Evolutionary conservation across 1,284 basidiomycete genomes (phyloP).

Genomic region (Cryptococcus wingfieldii): DNA sequence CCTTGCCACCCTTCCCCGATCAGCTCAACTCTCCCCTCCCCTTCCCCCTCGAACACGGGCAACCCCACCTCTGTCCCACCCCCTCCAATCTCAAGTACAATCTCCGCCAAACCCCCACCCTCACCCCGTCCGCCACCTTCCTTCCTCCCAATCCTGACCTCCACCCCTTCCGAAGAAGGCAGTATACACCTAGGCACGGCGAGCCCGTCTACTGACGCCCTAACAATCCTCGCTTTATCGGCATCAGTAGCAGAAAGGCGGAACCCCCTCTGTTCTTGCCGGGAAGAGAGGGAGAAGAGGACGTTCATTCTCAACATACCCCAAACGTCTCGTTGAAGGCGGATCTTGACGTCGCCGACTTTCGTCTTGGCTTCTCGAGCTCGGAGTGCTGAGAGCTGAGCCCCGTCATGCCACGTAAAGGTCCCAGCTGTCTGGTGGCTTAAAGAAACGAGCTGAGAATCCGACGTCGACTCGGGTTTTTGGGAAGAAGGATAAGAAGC

Average conservation of each 20-base stretch:
- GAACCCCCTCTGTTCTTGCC: slow-evolving; percentile 21
- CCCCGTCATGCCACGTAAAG: slow-evolving; percentile 22
- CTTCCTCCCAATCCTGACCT: slow-evolving; percentile 10
- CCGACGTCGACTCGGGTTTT: neutral
- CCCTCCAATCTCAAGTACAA: slow-evolving; percentile 21
- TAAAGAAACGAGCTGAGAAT: slow-evolving; percentile 2
- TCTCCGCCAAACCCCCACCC: slow-evolving; percentile 14
- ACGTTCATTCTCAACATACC: slow-evolving; percentile 17
- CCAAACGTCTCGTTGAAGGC: slow-evolving; percentile 22
- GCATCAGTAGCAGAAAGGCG: neutral
- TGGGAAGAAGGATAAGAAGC: neutral
- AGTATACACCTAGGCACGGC: slow-evolving; percentile 8
- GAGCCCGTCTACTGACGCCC: slow-evolving; percentile 13
- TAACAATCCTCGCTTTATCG: slow-evolving; percentile 14
- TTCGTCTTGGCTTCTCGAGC: neutral
- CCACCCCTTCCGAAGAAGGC: neutral
- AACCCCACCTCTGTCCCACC: slow-evolving; percentile 15
- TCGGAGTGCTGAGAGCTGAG: neutral
- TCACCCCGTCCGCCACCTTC: slow-evolving; percentile 2
- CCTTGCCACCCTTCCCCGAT: slow-evolving; percentile 28
- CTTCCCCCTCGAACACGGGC: slow-evolving; percentile 17
- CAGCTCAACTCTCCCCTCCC: slow-evolving; percentile 24
- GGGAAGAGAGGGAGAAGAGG: slow-evolving; percentile 23
- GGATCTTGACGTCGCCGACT: slow-evolving; percentile 22
- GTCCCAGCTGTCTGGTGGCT: neutral